These are phyloP conservation scores for Dunaliella primolecta DNA, from an alignment of 139 green algal species.

Conservation along the genomic window DNA sequence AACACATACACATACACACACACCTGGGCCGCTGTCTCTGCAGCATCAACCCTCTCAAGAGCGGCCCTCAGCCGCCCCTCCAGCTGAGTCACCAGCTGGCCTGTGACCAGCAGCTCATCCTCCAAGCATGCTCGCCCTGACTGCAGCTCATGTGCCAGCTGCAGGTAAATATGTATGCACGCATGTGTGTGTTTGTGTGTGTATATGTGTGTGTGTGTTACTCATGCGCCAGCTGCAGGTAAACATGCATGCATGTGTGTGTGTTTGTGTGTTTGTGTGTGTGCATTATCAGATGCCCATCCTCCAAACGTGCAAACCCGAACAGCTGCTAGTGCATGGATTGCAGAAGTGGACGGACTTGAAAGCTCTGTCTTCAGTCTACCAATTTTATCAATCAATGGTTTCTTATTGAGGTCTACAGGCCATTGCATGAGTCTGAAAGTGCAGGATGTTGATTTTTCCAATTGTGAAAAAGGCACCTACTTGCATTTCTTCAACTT, in stretches of 20 bases:
- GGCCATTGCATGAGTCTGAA: too few species aligned
- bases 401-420: too few species aligned
- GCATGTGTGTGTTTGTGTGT: neutral
- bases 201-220: neutral
- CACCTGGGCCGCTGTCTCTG: conserved; percentile 17
- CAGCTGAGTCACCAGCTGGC: conserved; percentile 37
- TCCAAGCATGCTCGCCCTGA: conserved; percentile 38
- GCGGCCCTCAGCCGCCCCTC: conserved; percentile 41
- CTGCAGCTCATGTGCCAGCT: conserved; percentile 43
- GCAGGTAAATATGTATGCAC: neutral
- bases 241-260: neutral
- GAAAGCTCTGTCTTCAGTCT: too few species aligned
- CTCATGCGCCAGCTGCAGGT: conserved; percentile 32
- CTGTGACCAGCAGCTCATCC: conserved; percentile 49
- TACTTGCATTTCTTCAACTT: too few species aligned
- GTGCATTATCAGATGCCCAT: neutral
- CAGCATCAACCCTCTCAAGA: conserved; percentile 15
- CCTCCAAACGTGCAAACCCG: too few species aligned
- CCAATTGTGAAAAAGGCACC: too few species aligned
- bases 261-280: neutral
- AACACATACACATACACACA: neutral
- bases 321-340: too few species aligned
- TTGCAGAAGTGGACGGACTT: too few species aligned
- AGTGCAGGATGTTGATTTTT: too few species aligned
- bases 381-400: too few species aligned